phyloP scores from a whole-genome alignment of 176 grass and related monocot species.

The Alopecurus myosuroides region DNA sequence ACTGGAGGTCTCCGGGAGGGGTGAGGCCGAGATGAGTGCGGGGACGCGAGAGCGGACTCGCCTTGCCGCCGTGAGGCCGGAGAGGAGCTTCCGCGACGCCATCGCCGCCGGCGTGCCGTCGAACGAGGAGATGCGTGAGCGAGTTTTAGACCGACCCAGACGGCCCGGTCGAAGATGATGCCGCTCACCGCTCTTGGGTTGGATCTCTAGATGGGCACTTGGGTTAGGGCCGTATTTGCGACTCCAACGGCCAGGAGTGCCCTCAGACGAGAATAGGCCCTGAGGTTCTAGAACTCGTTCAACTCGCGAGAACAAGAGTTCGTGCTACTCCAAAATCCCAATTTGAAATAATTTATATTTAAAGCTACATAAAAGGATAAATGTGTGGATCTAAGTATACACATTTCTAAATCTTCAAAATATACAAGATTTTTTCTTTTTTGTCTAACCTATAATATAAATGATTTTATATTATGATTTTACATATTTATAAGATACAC shows the following conservation, averaged over 20 bases:
- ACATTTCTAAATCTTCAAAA: too few relatives aligned
- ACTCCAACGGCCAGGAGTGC: not conserved
- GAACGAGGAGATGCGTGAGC: not conserved
- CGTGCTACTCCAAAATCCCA: too few relatives aligned
- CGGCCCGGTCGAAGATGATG: not conserved
- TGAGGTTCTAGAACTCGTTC: too few relatives aligned
- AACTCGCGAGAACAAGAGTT: too few relatives aligned
- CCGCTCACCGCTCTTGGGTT: not conserved
- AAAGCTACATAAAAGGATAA: too few relatives aligned
- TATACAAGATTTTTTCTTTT: too few relatives aligned
- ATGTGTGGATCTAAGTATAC: too few relatives aligned
- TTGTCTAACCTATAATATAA: too few relatives aligned
- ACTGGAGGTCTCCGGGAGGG: constrained; percentile 28
- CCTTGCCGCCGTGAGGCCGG: not conserved
- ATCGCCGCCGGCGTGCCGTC: not conserved
- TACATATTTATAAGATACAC: too few relatives aligned
- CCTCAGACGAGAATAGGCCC: not conserved
- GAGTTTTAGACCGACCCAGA: not conserved
- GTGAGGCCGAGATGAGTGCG: not conserved
- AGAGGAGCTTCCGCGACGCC: constrained; percentile 1
- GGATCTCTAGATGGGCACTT: not conserved
- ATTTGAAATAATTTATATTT: too few relatives aligned
- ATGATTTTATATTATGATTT: too few relatives aligned
- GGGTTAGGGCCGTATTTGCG: not conserved
- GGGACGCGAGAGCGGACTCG: not conserved